Conservation (phyloP, 257 asterid species). For the Plantago major region DNA sequence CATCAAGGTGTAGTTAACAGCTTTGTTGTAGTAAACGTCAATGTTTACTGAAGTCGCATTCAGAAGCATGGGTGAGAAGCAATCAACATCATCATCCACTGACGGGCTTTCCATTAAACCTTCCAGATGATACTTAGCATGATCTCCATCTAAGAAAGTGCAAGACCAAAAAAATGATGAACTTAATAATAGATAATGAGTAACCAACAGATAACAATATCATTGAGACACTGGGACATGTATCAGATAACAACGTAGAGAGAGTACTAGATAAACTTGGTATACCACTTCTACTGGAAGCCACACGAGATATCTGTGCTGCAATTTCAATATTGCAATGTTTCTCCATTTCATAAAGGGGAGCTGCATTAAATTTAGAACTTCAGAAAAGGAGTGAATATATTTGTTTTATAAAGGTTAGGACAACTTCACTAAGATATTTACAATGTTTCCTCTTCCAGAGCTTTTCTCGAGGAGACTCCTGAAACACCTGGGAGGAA, state of each 20-base stretch:
- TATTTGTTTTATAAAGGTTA: constrained; percentile 15
- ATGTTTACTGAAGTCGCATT: constrained; percentile 89
- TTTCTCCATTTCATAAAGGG: constrained; percentile 90
- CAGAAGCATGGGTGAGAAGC: constrained; percentile 89
- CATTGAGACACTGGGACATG: background rate
- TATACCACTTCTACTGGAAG: constrained; percentile 68
- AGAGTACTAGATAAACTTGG: constrained; percentile 10
- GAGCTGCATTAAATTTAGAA: constrained; percentile 59
- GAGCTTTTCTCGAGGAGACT: constrained; percentile 84
- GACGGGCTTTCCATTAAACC: constrained; percentile 99
- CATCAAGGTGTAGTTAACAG: constrained; percentile 95
- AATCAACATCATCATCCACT: constrained; percentile 86
- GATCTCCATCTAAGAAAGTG: constrained; percentile 66
- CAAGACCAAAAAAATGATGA: constrained; percentile 15
- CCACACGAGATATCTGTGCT: constrained; percentile 75
- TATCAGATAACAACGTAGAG: constrained; percentile 7
- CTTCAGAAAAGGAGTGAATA: constrained; percentile 22
- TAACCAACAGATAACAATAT: constrained; percentile 2
- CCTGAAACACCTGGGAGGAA: constrained; percentile 97
- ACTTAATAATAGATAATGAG: background rate
- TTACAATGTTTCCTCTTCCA: constrained; percentile 93
- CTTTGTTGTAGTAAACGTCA: constrained; percentile 89
- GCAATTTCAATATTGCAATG: constrained; percentile 95
- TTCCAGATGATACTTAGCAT: constrained; percentile 69
- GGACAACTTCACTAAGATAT: constrained; percentile 1